phyloP scores from a whole-genome alignment of 805 yeast genomes.

The Candida berthetii region DNA sequence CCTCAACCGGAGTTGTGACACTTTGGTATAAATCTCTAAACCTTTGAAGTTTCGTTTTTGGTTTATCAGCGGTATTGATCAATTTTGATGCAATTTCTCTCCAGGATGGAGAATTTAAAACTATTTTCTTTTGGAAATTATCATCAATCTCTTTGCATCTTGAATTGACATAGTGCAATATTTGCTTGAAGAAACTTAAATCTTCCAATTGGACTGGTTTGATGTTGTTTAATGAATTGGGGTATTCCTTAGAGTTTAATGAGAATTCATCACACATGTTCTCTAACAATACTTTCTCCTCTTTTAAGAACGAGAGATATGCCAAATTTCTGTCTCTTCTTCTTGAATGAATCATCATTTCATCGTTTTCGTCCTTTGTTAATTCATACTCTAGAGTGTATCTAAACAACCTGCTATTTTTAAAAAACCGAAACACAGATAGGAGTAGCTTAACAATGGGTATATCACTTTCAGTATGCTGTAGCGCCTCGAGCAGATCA shows the following conservation, averaged over 20 bases:
- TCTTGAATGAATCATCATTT: conserved; percentile 15
- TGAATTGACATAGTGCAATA: conserved; percentile 5
- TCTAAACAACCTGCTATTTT: conserved; percentile 42
- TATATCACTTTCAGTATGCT: conserved; percentile 64
- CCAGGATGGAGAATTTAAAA: background rate
- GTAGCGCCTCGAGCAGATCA: conserved; percentile 59
- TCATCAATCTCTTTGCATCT: conserved; percentile 5
- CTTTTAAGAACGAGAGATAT: conserved; percentile 6
- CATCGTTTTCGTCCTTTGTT: conserved; percentile 39
- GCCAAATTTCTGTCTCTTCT: conserved; percentile 14
- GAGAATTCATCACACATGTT: background rate
- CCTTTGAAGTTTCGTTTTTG: background rate
- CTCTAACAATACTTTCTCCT: conserved; percentile 6
- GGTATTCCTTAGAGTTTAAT: background rate
- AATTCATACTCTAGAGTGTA: conserved; percentile 54
- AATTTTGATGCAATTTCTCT: conserved; percentile 1
- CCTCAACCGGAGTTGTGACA: background rate
- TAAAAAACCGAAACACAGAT: conserved; percentile 45
- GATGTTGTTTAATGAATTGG: background rate
- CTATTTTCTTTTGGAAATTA: conserved; percentile 4
- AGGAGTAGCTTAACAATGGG: conserved; percentile 42
- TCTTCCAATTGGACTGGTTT: background rate
- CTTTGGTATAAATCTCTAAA: background rate
- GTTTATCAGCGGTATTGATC: background rate
- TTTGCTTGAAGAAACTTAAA: conserved; percentile 11